Evolutionary conservation across 2,329 filamentous ascomycete species (phyloP).

Genomic region (Clonostachys chloroleuca): DNA sequence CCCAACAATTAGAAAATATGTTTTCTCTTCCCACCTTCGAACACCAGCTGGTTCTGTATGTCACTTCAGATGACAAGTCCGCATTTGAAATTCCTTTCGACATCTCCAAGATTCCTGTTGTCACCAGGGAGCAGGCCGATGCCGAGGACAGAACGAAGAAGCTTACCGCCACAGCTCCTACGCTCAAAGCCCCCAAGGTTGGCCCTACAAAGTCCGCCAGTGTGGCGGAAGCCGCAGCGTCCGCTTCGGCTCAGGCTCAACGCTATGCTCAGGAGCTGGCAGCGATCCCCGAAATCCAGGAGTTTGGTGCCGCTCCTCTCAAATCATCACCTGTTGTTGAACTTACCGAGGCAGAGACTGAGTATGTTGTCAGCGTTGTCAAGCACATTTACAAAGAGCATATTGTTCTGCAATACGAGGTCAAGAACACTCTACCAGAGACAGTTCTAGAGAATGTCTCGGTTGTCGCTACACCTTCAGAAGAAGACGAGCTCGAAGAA

Average conservation of each 20-base stretch:
- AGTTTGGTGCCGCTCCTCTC: conserved; percentile 76
- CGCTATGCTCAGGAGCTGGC: conserved; percentile 86
- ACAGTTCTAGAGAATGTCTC: conserved; percentile 89
- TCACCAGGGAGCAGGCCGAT: conserved; percentile 92
- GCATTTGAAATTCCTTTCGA: conserved; percentile 87
- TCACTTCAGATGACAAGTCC: conserved; percentile 84
- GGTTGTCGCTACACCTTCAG: conserved; percentile 71
- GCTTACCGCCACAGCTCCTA: conserved; percentile 86
- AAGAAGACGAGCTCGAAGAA: conserved; percentile 82
- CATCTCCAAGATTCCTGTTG: conserved; percentile 83
- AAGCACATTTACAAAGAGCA: conserved; percentile 99
- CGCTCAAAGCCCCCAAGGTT: conserved; percentile 86
- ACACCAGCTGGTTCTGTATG: conserved; percentile 96
- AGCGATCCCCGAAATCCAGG: conserved; percentile 84
- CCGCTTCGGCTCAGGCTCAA: conserved; percentile 75
- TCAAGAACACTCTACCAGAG: conserved; percentile 94
- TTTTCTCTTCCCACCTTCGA: conserved; percentile 93
- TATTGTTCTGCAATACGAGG: conserved; percentile 90
- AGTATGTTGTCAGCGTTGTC: conserved; percentile 89
- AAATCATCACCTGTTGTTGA: conserved; percentile 86
- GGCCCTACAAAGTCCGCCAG: conserved; percentile 69
- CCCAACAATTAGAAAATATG: conserved; percentile 67
- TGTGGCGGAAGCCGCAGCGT: conserved; percentile 70
- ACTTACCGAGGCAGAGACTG: conserved; percentile 93
- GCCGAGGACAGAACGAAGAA: conserved; percentile 97